Conservation (phyloP, 106 monocot genomes). For the Cymbidium sinense region DNA sequence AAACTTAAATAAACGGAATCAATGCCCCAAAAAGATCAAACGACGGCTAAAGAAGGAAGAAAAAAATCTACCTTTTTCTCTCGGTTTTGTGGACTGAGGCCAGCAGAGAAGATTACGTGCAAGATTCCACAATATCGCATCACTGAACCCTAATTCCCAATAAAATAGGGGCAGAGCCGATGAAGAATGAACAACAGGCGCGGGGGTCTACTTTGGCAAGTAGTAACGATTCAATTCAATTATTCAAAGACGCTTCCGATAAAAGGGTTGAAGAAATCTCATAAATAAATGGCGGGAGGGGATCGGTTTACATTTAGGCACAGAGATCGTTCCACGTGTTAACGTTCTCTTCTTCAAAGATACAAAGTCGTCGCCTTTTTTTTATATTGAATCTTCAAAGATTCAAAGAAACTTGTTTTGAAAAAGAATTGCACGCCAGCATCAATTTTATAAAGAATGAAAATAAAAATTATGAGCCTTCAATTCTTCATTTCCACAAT, state of each 20-base stretch:
- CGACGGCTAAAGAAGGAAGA: not conserved
- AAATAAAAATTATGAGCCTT: too few relatives aligned
- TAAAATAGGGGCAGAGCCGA: not conserved
- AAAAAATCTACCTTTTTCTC: not conserved
- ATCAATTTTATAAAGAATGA: too few relatives aligned
- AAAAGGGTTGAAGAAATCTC: too few relatives aligned
- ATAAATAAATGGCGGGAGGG: too few relatives aligned
- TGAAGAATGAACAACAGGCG: not conserved
- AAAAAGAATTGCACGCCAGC: too few relatives aligned
- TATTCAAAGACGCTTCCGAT: not conserved
- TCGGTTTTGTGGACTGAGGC: not conserved
- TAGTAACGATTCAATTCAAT: not conserved
- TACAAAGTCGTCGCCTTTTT: too few relatives aligned
- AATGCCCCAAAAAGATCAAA: not conserved
- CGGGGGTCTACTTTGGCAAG: not conserved
- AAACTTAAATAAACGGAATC: not conserved
- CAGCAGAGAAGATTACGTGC: not conserved
- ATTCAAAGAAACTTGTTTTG: too few relatives aligned
- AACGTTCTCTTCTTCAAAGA: too few relatives aligned
- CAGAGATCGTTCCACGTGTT: too few relatives aligned
- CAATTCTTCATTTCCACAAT: too few relatives aligned
- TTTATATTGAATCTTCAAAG: too few relatives aligned
- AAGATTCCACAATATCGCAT: not conserved
- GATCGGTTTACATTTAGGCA: too few relatives aligned
- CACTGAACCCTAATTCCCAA: constrained; percentile 2